Evolutionary conservation across 257 asterid genomes (phyloP).

Genomic region (Linderniella brevidens): DNA sequence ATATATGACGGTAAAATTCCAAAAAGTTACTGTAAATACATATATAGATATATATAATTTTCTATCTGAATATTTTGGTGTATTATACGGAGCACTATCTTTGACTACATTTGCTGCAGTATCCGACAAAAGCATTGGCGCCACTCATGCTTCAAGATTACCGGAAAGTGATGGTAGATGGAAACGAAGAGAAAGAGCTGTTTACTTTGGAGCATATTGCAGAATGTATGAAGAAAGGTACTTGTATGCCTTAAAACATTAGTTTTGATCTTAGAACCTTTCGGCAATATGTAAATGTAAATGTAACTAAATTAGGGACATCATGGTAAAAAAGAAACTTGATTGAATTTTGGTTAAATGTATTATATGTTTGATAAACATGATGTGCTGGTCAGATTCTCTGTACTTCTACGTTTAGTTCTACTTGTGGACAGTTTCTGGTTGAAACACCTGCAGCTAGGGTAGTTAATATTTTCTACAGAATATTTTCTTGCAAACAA

Average conservation of each 20-base stretch:
- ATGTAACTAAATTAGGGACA: no score
- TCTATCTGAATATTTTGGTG: not conserved
- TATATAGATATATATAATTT: not conserved
- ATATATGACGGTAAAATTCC: constrained; percentile 67
- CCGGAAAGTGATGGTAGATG: constrained; percentile 71
- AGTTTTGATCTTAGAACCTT: no score
- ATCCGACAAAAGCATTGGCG: constrained; percentile 92
- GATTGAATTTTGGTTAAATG: no score
- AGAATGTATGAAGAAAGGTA: constrained; percentile 81
- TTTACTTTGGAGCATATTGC: constrained; percentile 55
- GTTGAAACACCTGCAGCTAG: no score
- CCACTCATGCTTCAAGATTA: constrained; percentile 83
- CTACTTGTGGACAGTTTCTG: no score
- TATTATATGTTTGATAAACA: no score
- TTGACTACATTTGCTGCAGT: constrained; percentile 22
- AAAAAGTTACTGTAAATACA: not conserved
- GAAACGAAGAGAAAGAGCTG: constrained; percentile 71
- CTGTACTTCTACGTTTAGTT: not conserved
- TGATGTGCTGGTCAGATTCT: not conserved
- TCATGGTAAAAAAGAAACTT: no score
- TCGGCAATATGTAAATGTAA: no score
- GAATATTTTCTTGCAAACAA: no score
- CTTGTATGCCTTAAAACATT: no score
- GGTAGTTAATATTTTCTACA: no score
- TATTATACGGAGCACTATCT: not conserved